Evolutionary conservation across 306 rosid genomes (phyloP), one percentile per base, ranked within the genome.

Genomic region (Rosa persica): DNA sequence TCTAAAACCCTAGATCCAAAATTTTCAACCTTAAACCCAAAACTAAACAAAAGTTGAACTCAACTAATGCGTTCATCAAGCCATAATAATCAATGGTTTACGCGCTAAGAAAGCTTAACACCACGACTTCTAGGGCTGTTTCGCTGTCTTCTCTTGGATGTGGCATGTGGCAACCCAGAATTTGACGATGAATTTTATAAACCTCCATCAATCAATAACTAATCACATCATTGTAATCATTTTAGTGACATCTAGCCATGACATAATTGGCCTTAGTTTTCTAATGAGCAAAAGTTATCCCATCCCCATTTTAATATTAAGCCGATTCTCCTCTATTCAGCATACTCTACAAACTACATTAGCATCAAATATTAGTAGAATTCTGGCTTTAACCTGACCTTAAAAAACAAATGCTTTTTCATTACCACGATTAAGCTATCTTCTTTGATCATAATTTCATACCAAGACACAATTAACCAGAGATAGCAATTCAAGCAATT

Each of bases 1-100:
- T 67, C 71, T 67, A 39, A 67, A 67, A 67, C 71, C 71, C 71
- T 67, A 67, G 7, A 9, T 67, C 71, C 48, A 67, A 8, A 66
- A 17, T 38, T 17, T 36, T 6, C 11, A 23, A 65, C 70, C 70
- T 65, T 65, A 65, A 65, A 65, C 23, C 70, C 15, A 52, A 6
- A 43, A 8, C 11, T 43, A 43, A 40, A 40, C 44, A 40, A 1
- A 42, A 42, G 44, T 42, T 42, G 44, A 42, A 42, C 7, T 42
- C 12, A 48, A 12, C 25, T 51, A 36, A 25, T 4, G 17, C 13
- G 36, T 25, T 58, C 66, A 23, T 12, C 10, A 15, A 1, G 7
- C n/a, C 55, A 49, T 49, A 48, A 48, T 48, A 49, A 15, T 4
- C 8, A 4, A 43, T 10, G 20, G 16, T 12, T 61, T 34, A 19